Conservation (phyloP, 2,329 filamentous ascomycete species). For the Phyllachora maydis region DNA sequence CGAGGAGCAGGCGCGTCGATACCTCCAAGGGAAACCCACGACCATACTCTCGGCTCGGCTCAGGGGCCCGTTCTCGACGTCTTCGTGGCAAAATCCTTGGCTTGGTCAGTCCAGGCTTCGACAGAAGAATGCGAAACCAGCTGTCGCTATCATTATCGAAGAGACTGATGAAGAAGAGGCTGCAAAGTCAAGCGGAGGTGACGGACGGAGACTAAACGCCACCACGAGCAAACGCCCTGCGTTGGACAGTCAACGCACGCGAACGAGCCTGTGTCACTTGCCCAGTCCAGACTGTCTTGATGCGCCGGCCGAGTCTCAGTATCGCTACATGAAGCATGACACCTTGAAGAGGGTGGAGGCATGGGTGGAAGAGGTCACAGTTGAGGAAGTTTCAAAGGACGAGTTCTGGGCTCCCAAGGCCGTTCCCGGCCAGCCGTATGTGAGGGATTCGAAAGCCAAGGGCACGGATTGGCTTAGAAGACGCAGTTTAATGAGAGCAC, state of each 20-base stretch:
- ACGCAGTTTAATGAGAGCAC: no score
- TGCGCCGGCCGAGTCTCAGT: no score
- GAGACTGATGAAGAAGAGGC: background rate
- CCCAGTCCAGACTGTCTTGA: constrained; percentile 5
- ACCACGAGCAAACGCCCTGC: background rate
- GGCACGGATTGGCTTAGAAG: no score
- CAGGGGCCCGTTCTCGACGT: constrained; percentile 36
- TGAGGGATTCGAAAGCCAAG: no score
- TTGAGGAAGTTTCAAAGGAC: no score
- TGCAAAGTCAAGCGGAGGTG: background rate
- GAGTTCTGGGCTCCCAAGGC: no score
- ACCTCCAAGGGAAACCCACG: constrained; percentile 32
- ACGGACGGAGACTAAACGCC: background rate
- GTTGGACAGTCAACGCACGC: constrained; percentile 23
- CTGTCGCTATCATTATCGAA: no score
- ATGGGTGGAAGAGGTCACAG: no score
- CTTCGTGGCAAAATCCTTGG: constrained; percentile 33
- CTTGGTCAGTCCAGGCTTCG: constrained; percentile 8
- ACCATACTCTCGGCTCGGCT: constrained; percentile 38
- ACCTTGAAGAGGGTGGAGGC: no score
- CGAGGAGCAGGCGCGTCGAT: constrained; percentile 36
- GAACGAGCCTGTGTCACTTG: constrained; percentile 25
- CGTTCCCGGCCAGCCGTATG: no score
- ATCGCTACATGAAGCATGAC: no score
- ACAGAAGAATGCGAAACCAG: background rate